Conservation (phyloP, 2,329 filamentous ascomycete genomes). For the Xylariaceae sp. region DNA sequence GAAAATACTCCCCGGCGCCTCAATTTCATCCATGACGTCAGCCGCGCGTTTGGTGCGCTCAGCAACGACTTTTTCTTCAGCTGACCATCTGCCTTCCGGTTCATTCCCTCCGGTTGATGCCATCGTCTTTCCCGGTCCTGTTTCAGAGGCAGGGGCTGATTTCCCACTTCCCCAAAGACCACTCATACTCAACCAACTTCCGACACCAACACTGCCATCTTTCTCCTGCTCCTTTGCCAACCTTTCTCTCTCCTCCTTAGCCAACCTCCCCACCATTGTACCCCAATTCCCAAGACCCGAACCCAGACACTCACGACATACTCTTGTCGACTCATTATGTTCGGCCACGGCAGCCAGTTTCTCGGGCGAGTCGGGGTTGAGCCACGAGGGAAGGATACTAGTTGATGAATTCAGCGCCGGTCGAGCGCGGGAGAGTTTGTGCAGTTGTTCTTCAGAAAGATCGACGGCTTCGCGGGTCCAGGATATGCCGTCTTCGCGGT, state of each 20-base stretch:
- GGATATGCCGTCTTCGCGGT: conserved; percentile 67
- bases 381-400: too few species aligned
- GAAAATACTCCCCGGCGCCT: conserved; percentile 34
- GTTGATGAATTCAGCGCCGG: too few species aligned
- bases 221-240: too few species aligned
- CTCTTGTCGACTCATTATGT: conserved; percentile 49
- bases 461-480: conserved; percentile 91
- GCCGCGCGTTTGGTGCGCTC: conserved; percentile 49
- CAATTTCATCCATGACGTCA: conserved; percentile 49
- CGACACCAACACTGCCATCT: neutral
- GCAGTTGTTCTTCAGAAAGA: conserved; percentile 66
- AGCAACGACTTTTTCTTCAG: conserved; percentile 51
- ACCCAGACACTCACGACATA: conserved; percentile 72
- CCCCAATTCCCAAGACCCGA: conserved; percentile 79
- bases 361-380: too few species aligned
- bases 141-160: too few species aligned
- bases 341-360: conserved; percentile 36
- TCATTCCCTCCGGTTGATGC: too few species aligned
- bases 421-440: conserved; percentile 40
- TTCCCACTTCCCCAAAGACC: conserved; percentile 38
- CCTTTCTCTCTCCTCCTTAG: conserved; percentile 34
- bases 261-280: conserved; percentile 69
- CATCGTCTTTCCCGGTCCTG: too few species aligned
- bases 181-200: conserved; percentile 39
- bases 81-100: conserved; percentile 48